Percentiles rank a stretch among this genome's conserved stretches.
Conservation (phyloP, 1,284 basidiomycete species). For the Ustilago nuda region DNA sequence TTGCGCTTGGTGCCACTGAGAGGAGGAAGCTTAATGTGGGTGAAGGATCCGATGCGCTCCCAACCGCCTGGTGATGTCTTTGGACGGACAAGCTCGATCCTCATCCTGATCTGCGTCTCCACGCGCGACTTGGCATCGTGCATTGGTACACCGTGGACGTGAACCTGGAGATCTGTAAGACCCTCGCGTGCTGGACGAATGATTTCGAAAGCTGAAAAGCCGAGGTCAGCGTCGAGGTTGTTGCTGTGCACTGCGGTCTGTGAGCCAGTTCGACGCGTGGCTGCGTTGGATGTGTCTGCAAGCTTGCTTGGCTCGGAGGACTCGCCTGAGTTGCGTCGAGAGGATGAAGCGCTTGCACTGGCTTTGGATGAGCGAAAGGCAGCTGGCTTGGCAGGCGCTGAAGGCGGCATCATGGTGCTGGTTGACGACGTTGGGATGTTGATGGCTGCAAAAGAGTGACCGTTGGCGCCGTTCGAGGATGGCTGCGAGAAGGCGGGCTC, state of each 20-base stretch:
- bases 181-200: slow-evolving; percentile 54
- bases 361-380: slow-evolving; percentile 11
- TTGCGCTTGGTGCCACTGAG: slow-evolving; percentile 71
- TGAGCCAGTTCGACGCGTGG: slow-evolving; percentile 34
- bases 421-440: slow-evolving; percentile 25
- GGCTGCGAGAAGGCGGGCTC: slow-evolving; percentile 12
- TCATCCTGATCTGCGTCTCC: slow-evolving; percentile 77
- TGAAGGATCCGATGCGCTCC: slow-evolving; percentile 67
- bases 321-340: slow-evolving; percentile 53
- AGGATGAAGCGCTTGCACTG: slow-evolving; percentile 38
- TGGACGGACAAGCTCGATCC: slow-evolving; percentile 65
- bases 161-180: slow-evolving; percentile 64
- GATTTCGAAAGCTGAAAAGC: slow-evolving; percentile 55
- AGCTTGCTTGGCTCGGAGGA: slow-evolving; percentile 40
- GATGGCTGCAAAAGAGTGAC: slow-evolving; percentile 35
- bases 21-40: slow-evolving; percentile 68
- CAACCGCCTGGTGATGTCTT: slow-evolving; percentile 40
- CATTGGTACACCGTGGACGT: slow-evolving; percentile 85
- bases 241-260: slow-evolving; percentile 55
- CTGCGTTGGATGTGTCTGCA: slow-evolving; percentile 18
- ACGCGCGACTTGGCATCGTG: slow-evolving; percentile 91
- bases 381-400: slow-evolving; percentile 13
- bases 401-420: slow-evolving; percentile 42
- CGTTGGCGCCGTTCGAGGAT: slow-evolving; percentile 19
- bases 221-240: slow-evolving; percentile 60